Evolutionary conservation across 805 yeast genomes (phyloP), one percentile per base, ranked within the genome.

Genomic region (Schizosaccharomyces pombe): DNA sequence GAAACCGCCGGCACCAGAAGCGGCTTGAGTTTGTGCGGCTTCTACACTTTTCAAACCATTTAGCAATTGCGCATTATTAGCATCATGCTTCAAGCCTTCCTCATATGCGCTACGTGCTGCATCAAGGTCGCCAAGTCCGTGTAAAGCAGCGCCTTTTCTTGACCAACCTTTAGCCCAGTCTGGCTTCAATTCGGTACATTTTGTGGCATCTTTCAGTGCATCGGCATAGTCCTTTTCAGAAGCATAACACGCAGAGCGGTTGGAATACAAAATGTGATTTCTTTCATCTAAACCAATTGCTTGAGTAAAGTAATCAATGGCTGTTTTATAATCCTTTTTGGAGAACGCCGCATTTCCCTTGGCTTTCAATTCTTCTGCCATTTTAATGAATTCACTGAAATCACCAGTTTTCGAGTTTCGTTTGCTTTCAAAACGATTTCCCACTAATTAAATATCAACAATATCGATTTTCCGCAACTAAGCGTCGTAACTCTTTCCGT

Each of bases 131-230:
- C 85, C 85, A 57, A 82, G 70, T n/a, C 98, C 98, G 62, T 73
- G 80, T 53, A 80, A 77, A 32, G 98, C 98, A 59, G 96, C 87
- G 57, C 85, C 99, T 37, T 82, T 82, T 68, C 99, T 80, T 63
- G 79, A 82, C 72, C 82, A 84, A 52, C 97, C 98, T 69, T 91
- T 91, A 24, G 95, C 86, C 97, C 97, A 91, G 1, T 80, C 60
- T 14, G 86, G 80, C 59, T 83, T 85, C 68, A 86, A 78, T 62
- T 76, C 74, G 55, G 82, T 79, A 69, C 95, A 82, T 63, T 82
- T 77, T 57, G 83, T 69, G 16, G 97, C 98, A 67, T 91, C 98
- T 51, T 72, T 70, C 57, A 85, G 71, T 2, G 97, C 98, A 57
- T 79, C 70, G 24, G 66, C 66, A 63, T 79, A 91, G 62, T 86